Conservation (phyloP, 2,329 filamentous ascomycete species). For the Fusarium clavum region DNA sequence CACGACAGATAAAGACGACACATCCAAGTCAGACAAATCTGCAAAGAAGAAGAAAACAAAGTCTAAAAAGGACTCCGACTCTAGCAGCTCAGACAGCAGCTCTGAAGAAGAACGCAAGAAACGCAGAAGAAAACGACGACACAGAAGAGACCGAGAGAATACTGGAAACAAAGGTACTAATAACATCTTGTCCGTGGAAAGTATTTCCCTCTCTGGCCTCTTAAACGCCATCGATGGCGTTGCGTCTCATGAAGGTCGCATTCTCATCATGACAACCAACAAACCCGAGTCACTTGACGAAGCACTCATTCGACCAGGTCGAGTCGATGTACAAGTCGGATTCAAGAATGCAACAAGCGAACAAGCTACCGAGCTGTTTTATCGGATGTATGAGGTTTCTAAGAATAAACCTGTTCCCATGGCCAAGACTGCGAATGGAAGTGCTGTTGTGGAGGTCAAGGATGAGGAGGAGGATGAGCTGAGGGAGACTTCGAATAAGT, state of each 20-base stretch:
- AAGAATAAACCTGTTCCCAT: slow-evolving; percentile 23
- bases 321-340: slow-evolving; percentile 76
- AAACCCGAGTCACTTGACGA: slow-evolving; percentile 78
- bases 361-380: slow-evolving; percentile 69
- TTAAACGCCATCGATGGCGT: slow-evolving; percentile 88
- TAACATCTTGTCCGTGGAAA: slow-evolving; percentile 42
- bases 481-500: slow-evolving; percentile 58
- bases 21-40: slow-evolving; percentile 15
- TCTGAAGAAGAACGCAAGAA: slow-evolving; percentile 40
- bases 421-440: slow-evolving; percentile 25
- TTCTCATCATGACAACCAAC: slow-evolving; percentile 88
- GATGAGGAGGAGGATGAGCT: slow-evolving; percentile 53
- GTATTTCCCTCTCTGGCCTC: slow-evolving; percentile 81
- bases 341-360: slow-evolving; percentile 70
- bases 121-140: slow-evolving; percentile 38
- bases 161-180: slow-evolving; percentile 40
- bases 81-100: slow-evolving; percentile 38
- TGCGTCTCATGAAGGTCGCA: slow-evolving; percentile 79
- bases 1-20: slow-evolving; percentile 5
- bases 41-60: slow-evolving; percentile 43
- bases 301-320: slow-evolving; percentile 78
- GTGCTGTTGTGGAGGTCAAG: slow-evolving; percentile 7
- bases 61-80: slow-evolving; percentile 46
- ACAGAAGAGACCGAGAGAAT: slow-evolving; percentile 33
- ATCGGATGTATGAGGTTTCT: slow-evolving; percentile 68